Conservation (phyloP, 1,284 basidiomycete genomes). For the Papiliotrema laurentii region DNA sequence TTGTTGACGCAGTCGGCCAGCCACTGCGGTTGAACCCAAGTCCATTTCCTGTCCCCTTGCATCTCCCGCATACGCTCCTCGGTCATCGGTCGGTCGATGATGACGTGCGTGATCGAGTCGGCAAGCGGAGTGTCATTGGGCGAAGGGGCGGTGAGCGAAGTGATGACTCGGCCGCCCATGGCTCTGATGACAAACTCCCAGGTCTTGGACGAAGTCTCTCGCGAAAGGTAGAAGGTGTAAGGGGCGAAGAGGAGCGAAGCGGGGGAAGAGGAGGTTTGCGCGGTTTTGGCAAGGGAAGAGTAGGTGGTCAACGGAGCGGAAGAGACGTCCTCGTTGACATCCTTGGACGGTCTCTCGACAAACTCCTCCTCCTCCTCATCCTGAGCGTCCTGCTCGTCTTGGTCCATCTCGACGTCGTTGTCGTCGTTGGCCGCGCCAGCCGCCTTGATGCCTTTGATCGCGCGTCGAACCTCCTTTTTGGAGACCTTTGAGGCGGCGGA, state of each 20-base stretch:
- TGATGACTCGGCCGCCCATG: conserved; percentile 81
- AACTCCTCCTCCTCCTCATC: conserved; percentile 54
- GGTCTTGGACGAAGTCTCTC: conserved; percentile 85
- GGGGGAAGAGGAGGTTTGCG: conserved; percentile 52
- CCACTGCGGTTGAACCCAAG: conserved; percentile 97
- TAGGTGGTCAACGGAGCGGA: conserved; percentile 68
- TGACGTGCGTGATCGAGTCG: conserved; percentile 87
- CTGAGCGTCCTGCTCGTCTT: conserved; percentile 45
- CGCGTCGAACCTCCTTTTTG: conserved; percentile 49
- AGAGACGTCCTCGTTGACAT: conserved; percentile 49
- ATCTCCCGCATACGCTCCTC: conserved; percentile 56
- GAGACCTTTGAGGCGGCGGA: conserved; percentile 20
- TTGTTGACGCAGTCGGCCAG: conserved; percentile 93
- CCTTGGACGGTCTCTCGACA: conserved; percentile 57
- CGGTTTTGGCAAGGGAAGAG: conserved; percentile 57
- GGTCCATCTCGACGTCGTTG: conserved; percentile 41
- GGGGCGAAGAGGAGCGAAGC: conserved; percentile 67
- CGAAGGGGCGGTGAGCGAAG: conserved; percentile 73
- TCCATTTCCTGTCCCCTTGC: conserved; percentile 64
- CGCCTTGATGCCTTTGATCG: conserved; percentile 51
- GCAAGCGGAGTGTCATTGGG: conserved; percentile 50
- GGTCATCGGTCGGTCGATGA: conserved; percentile 82
- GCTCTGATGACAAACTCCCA: conserved; percentile 94
- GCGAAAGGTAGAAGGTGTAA: conserved; percentile 90
- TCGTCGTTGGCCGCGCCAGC: conserved; percentile 22